These are phyloP conservation scores for Fistulifera solaris DNA, from an alignment of 108 stramenopile species.

Conservation along the genomic window DNA sequence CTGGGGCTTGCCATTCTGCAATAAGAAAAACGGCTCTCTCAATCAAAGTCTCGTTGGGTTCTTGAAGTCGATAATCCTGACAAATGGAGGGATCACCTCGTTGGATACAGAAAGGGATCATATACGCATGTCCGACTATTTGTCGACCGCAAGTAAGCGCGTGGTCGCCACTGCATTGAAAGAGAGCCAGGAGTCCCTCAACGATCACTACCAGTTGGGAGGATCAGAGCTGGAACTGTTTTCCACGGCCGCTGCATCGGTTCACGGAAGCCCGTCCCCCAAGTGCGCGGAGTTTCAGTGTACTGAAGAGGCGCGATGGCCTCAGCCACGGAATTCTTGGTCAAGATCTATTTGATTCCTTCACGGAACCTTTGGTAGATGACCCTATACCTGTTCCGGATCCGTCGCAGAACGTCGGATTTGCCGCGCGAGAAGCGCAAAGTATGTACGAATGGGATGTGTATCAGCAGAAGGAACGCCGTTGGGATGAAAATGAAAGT, in stretches of 20 bases:
- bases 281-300: conserved; percentile 37
- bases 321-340: conserved; percentile 38
- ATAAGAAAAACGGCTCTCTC: conserved; percentile 21
- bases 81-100: conserved; percentile 56
- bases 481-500: conserved; percentile 48
- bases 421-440: conserved; percentile 1
- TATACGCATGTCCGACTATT: conserved; percentile 5
- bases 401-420: not conserved
- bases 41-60: conserved; percentile 44
- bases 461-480: conserved; percentile 9
- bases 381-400: not conserved
- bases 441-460: conserved; percentile 13
- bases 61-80: conserved; percentile 43
- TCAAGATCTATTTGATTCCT: conserved; percentile 53
- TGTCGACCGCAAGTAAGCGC: conserved; percentile 39
- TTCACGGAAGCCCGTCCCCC: conserved; percentile 51
- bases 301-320: conserved; percentile 50
- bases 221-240: conserved; percentile 18
- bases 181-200: not conserved
- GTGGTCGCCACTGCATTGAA: conserved; percentile 40
- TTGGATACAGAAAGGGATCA: conserved; percentile 34
- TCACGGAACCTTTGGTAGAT: not conserved
- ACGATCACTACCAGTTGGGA: conserved; percentile 20
- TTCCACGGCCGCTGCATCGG: conserved; percentile 54
- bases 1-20: conserved; percentile 73